Percentiles rank a stretch among this genome's conserved stretches.
Conservation (phyloP, 768 basidiomycete species). For the Russula earlei region DNA sequence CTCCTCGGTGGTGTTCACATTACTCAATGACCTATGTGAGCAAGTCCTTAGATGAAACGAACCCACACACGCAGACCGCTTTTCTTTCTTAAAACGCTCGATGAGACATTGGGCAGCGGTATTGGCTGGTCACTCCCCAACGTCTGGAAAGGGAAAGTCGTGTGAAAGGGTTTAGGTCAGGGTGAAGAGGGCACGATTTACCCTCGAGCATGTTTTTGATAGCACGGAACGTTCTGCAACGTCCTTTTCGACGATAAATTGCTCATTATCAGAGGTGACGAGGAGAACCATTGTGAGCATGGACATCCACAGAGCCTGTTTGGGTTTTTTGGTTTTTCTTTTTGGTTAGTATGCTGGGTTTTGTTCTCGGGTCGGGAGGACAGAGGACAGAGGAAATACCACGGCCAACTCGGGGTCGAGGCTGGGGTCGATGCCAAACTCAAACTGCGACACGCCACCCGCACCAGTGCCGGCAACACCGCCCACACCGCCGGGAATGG, state of each 20-base stretch:
- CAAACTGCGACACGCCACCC: conserved; percentile 34
- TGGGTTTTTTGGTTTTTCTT: too few species aligned
- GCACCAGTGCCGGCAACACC: too few species aligned
- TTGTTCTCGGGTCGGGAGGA: too few species aligned
- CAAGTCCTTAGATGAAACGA: conserved; percentile 1
- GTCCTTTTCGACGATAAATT: conserved; percentile 84
- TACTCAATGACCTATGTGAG: conserved; percentile 81
- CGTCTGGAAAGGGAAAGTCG: conserved; percentile 53
- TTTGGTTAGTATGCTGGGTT: too few species aligned
- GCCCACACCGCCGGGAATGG: conserved; percentile 36
- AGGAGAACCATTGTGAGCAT: conserved; percentile 63
- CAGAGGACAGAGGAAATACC: too few species aligned
- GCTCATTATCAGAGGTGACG: conserved; percentile 92
- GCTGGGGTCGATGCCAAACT: too few species aligned
- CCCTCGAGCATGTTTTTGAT: too few species aligned
- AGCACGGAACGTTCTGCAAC: too few species aligned
- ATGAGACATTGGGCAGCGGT: conserved; percentile 89
- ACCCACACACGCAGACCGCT: conserved; percentile 5
- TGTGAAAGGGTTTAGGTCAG: conserved; percentile 5
- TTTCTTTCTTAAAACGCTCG: conserved; percentile 89
- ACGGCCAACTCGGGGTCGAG: too few species aligned
- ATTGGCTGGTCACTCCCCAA: conserved; percentile 92
- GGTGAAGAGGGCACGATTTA: too few species aligned
- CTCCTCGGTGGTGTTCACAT: too few species aligned
- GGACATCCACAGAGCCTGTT: too few species aligned